A percentile compares a stretch with the other conserved stretches of the same genome.
Evolutionary conservation across 257 asterid species (phyloP).

Genomic region (Jacaranda copaia): DNA sequence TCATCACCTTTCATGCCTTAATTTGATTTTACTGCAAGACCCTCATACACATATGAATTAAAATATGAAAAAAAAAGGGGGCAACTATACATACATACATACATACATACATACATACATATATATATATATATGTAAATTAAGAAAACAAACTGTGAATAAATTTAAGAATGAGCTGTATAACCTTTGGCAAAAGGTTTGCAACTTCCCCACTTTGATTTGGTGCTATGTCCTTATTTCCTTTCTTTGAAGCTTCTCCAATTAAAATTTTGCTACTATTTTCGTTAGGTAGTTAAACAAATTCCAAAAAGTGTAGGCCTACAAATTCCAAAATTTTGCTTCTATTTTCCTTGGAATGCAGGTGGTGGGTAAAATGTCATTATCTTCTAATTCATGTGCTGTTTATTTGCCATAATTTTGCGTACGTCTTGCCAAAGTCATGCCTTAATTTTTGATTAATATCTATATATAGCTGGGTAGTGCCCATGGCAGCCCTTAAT

Average conservation of each 20-base stretch:
- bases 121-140: not conserved
- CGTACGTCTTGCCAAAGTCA: not conserved
- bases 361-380: conserved; percentile 46
- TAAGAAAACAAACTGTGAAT: conserved; percentile 24
- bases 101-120: not conserved
- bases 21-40: conserved; percentile 42
- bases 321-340: not conserved
- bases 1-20: conserved; percentile 16
- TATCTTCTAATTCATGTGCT: conserved; percentile 8
- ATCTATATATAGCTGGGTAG: not conserved
- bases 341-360: conserved; percentile 20
- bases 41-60: not conserved
- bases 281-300: not conserved
- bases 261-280: conserved; percentile 10
- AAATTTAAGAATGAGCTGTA: conserved; percentile 48
- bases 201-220: conserved; percentile 36
- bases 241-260: conserved; percentile 18
- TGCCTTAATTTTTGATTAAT: not conserved
- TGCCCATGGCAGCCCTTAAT: conserved; percentile 25
- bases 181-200: conserved; percentile 12
- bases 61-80: not conserved
- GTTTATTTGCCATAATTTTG: conserved; percentile 12
- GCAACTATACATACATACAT: not conserved
- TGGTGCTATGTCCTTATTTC: conserved; percentile 37
- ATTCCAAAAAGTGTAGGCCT: not conserved